Percentiles rank a stretch among this genome's conserved stretches.
Evolutionary conservation across 1,284 basidiomycete species (phyloP).

Genomic region (Fomitopsis betulina): DNA sequence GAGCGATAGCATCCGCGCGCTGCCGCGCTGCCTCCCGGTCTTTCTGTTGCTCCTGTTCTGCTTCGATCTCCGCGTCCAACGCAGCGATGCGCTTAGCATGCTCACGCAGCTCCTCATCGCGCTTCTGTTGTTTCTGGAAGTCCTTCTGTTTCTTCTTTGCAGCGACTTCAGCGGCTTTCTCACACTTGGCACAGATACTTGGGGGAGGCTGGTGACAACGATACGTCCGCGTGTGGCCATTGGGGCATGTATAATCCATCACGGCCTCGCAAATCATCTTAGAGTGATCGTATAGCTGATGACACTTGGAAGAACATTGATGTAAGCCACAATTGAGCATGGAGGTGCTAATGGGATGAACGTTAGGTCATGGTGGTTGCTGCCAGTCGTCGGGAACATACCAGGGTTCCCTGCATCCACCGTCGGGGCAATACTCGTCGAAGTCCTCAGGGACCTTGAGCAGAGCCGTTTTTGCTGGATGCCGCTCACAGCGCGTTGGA

Average conservation of each 20-base stretch:
- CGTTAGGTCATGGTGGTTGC: background rate
- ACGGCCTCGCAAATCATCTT: conserved; percentile 36
- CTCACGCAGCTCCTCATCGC: conserved; percentile 28
- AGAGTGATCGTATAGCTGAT: conserved; percentile 45
- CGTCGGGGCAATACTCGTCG: conserved; percentile 48
- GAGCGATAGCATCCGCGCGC: conserved; percentile 23
- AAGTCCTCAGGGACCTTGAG: conserved; percentile 43
- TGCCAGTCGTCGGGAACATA: conserved; percentile 19
- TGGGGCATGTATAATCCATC: conserved; percentile 30
- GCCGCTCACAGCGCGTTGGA: conserved; percentile 51
- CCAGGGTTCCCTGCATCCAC: conserved; percentile 58
- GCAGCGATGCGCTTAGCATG: conserved; percentile 29
- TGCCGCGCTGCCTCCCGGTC: conserved; percentile 28
- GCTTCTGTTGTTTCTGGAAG: conserved; percentile 28
- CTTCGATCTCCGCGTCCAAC: conserved; percentile 28
- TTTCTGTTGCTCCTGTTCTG: conserved; percentile 12
- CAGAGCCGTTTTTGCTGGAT: conserved; percentile 36
- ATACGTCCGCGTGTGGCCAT: conserved; percentile 29
- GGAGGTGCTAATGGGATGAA: conserved; percentile 29
- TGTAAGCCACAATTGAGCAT: conserved; percentile 47
- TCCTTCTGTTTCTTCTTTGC: conserved; percentile 27
- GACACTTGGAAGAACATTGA: conserved; percentile 50
- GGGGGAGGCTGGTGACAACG: conserved; percentile 32
- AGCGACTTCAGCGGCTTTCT: conserved; percentile 26
- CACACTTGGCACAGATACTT: conserved; percentile 27